Percentiles rank a stretch among this genome's conserved stretches.
phyloP scores from a whole-genome alignment of 768 basidiomycete genomes.

The Ramaria sp. region DNA sequence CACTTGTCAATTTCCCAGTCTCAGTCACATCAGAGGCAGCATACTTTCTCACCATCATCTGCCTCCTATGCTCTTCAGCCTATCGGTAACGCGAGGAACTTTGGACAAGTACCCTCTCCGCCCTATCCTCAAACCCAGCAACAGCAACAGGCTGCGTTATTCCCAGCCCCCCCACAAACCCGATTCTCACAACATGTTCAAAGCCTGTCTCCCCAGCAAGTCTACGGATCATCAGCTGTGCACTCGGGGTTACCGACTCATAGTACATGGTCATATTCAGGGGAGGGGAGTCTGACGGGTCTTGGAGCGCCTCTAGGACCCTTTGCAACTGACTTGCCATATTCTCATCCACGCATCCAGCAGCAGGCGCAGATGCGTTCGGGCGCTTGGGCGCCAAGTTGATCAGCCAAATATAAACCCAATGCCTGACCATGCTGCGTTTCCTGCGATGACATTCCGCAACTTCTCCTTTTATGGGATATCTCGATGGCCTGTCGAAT shows the following conservation, averaged over 20 bases:
- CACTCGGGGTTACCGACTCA: neutral
- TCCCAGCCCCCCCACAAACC: neutral
- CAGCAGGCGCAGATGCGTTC: slow-evolving; percentile 4
- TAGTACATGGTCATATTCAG: slow-evolving; percentile 6
- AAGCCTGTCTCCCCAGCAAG: neutral
- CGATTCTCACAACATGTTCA: neutral
- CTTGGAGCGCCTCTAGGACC: slow-evolving; percentile 3
- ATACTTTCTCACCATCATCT: slow-evolving; percentile 5
- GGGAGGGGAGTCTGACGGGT: slow-evolving; percentile 1
- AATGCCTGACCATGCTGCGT: neutral
- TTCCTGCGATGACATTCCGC: neutral
- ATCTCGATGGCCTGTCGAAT: neutral
- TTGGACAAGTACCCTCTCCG: neutral
- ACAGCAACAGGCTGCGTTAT: neutral
- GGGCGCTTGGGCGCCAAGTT: slow-evolving; percentile 4
- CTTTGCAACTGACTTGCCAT: neutral
- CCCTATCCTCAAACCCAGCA: neutral
- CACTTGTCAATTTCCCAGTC: slow-evolving; percentile 3
- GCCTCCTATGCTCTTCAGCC: neutral
- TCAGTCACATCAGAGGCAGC: slow-evolving; percentile 4
- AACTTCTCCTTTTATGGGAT: neutral
- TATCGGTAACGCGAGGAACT: neutral
- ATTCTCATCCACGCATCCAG: neutral
- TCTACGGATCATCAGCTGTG: neutral
- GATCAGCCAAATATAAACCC: neutral